A percentile compares a stretch with the other conserved stretches of the same genome.
Conservation (phyloP, 139 green algal species). For the Nannochloris sp. region DNA sequence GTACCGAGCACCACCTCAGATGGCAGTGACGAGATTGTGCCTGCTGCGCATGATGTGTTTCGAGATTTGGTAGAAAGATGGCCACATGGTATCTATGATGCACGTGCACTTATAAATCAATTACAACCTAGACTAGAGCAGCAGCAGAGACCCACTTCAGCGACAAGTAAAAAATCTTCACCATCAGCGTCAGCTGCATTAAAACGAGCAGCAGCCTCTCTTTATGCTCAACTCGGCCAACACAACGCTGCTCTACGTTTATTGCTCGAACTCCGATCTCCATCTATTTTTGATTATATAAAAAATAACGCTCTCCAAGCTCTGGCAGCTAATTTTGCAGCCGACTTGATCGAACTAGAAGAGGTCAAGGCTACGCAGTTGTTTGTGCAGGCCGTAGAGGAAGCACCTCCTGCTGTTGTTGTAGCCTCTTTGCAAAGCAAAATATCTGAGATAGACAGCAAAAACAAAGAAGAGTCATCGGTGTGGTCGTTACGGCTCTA, state of each 20-base stretch:
- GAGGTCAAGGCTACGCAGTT: slow-evolving; percentile 36
- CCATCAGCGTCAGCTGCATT: neutral
- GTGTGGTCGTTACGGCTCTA: slow-evolving; percentile 51
- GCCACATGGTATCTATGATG: neutral
- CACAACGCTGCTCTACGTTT: neutral
- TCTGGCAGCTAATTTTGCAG: neutral
- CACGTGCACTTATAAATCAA: neutral
- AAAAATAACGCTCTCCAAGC: slow-evolving; percentile 23
- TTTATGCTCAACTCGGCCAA: slow-evolving; percentile 36
- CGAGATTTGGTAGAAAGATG: neutral
- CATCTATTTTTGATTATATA: slow-evolving; percentile 65
- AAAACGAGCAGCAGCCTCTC: neutral
- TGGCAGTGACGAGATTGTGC: too few species aligned
- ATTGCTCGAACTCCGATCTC: slow-evolving; percentile 2
- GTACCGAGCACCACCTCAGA: too few species aligned
- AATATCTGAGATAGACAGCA: neutral
- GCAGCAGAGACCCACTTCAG: neutral
- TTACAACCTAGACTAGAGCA: neutral
- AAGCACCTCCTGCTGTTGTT: slow-evolving; percentile 33
- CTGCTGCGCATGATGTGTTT: neutral
- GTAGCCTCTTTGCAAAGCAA: slow-evolving; percentile 48
- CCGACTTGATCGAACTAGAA: slow-evolving; percentile 60
- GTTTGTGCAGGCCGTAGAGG: slow-evolving; percentile 49
- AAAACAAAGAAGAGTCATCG: slow-evolving; percentile 1
- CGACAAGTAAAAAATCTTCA: neutral